Percentiles rank a stretch among this genome's conserved stretches.
phyloP scores from a whole-genome alignment of 441 rosid genomes.

The Populus hybrid region DNA sequence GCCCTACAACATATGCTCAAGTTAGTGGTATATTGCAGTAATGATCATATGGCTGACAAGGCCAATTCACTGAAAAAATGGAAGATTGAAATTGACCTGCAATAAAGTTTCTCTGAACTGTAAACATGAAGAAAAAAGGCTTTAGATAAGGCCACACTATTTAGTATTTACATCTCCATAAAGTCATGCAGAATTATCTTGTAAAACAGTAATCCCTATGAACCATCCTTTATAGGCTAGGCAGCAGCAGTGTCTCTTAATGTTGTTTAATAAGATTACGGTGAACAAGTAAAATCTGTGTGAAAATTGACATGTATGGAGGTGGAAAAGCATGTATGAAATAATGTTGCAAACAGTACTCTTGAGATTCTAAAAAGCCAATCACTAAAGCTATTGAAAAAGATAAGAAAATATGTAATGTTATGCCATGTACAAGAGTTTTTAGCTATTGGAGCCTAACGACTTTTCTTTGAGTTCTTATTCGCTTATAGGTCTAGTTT shows the following conservation, averaged over 20 bases:
- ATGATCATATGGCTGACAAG: constrained; percentile 9
- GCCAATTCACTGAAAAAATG: constrained; percentile 6
- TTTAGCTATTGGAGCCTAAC: background rate
- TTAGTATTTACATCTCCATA: background rate
- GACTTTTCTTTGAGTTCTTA: background rate
- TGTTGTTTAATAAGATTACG: background rate
- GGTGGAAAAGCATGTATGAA: background rate
- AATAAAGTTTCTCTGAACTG: background rate
- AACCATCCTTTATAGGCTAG: background rate
- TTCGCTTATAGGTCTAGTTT: background rate
- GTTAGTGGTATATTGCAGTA: constrained; percentile 14
- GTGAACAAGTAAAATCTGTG: background rate
- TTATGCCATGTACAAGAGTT: background rate
- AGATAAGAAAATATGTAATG: background rate
- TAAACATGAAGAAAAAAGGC: background rate
- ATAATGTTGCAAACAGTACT: background rate
- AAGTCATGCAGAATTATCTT: background rate
- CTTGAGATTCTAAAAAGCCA: constrained; percentile 8
- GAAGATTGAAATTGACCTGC: constrained; percentile 9
- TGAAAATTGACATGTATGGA: background rate
- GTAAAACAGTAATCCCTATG: background rate
- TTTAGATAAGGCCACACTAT: background rate
- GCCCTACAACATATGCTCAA: constrained; percentile 17
- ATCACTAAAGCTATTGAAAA: background rate
- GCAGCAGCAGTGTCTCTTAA: background rate